Conservation (phyloP, 257 asterid genomes). For the Solanum sejunctum region DNA sequence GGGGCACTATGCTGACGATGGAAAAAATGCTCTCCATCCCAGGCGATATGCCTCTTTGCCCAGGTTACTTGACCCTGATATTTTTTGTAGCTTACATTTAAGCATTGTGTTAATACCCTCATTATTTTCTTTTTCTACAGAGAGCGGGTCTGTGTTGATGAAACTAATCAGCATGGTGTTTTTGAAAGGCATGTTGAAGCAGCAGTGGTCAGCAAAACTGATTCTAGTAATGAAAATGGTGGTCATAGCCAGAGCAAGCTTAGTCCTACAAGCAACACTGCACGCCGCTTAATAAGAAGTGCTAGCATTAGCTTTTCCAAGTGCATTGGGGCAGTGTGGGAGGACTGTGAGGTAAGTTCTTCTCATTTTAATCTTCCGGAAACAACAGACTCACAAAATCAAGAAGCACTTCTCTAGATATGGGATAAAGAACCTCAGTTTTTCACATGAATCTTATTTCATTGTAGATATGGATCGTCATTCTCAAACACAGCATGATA, state of each 20-base stretch:
- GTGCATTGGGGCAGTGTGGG: slow-evolving; percentile 53
- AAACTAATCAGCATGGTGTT: slow-evolving; percentile 29
- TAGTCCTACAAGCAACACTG: slow-evolving; percentile 58
- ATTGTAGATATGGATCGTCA: background rate
- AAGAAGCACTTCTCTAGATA: background rate
- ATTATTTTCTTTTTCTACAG: slow-evolving; percentile 13
- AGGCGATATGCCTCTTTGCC: slow-evolving; percentile 88
- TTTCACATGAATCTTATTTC: background rate
- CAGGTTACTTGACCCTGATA: slow-evolving; percentile 27
- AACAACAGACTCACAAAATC: background rate
- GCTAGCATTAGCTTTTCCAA: slow-evolving; percentile 78
- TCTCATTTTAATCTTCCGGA: background rate
- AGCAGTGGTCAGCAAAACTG: slow-evolving; percentile 26
- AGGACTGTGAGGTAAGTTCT: slow-evolving; percentile 43
- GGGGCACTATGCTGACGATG: slow-evolving; percentile 45
- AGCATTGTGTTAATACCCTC: background rate
- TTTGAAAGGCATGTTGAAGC: slow-evolving; percentile 19
- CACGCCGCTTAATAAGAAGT: slow-evolving; percentile 67
- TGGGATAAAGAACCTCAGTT: background rate
- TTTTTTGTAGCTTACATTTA: background rate
- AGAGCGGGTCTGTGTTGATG: slow-evolving; percentile 75
- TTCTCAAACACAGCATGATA: background rate
- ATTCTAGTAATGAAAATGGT: slow-evolving; percentile 14
- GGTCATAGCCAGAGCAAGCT: slow-evolving; percentile 28
- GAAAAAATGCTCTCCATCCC: slow-evolving; percentile 29